A percentile compares a stretch with the other conserved stretches of the same genome.
These are phyloP conservation scores for Pezicula rhizophila DNA, from an alignment of 2,329 filamentous ascomycete genomes.

Conservation along the genomic window DNA sequence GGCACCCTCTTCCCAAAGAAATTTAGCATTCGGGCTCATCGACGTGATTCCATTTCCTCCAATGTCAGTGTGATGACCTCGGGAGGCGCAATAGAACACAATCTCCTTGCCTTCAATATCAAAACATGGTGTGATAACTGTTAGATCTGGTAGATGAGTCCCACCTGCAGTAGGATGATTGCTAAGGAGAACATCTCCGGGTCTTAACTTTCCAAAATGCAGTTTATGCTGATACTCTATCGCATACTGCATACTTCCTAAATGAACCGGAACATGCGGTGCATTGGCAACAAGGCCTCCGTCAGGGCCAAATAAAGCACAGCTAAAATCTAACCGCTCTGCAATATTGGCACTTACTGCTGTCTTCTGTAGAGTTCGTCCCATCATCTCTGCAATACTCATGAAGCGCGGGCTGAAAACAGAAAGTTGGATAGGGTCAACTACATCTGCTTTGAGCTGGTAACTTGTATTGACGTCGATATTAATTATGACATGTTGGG, in stretches of 20 bases:
- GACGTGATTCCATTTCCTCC: constrained; percentile 74
- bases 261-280: constrained; percentile 67
- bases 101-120: constrained; percentile 55
- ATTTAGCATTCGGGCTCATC: constrained; percentile 71
- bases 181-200: constrained; percentile 71
- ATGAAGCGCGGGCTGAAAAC: constrained; percentile 77
- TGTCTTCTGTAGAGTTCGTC: constrained; percentile 69
- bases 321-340: constrained; percentile 74
- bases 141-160: constrained; percentile 76
- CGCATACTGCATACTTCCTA: constrained; percentile 58
- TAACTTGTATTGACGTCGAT: background rate
- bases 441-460: constrained; percentile 33
- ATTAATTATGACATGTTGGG: background rate
- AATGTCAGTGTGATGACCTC: constrained; percentile 77
- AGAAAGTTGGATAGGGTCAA: constrained; percentile 67
- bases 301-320: constrained; percentile 67
- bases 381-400: constrained; percentile 80
- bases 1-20: constrained; percentile 56
- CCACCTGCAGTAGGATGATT: constrained; percentile 68
- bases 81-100: constrained; percentile 73
- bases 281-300: constrained; percentile 71
- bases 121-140: constrained; percentile 73
- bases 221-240: constrained; percentile 70
- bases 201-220: constrained; percentile 69
- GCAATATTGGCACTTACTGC: constrained; percentile 73